Conservation (phyloP, 2,329 filamentous ascomycete genomes). For the Ophiocordyceps camponoti-saundersi region DNA sequence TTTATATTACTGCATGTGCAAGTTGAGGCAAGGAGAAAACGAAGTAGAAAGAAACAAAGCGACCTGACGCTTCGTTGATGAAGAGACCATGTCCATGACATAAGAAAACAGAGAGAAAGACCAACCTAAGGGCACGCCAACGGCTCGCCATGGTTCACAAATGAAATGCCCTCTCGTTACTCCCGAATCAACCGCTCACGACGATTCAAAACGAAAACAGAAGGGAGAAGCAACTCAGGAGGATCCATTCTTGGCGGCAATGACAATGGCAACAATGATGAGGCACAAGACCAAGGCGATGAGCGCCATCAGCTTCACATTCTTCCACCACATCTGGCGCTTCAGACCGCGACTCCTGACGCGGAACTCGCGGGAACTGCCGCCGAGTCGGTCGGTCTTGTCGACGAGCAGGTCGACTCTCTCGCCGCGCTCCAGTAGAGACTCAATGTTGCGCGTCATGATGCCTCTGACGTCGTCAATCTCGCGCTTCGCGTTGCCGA, state of each 20-base stretch:
- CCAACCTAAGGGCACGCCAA: not conserved
- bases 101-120: not conserved
- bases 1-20: not conserved
- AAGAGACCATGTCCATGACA: not conserved
- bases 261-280: constrained; percentile 37
- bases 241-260: constrained; percentile 29
- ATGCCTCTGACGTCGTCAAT: constrained; percentile 87
- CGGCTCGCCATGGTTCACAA: not conserved
- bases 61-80: not conserved
- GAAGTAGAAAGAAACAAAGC: not conserved
- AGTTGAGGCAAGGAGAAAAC: not conserved
- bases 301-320: constrained; percentile 82
- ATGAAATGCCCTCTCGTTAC: not conserved
- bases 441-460: constrained; percentile 92
- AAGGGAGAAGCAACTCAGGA: not conserved
- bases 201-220: not conserved
- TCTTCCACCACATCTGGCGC: constrained; percentile 99
- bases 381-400: constrained; percentile 86
- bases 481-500: constrained; percentile 68
- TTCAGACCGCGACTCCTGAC: constrained; percentile 74
- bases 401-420: constrained; percentile 86
- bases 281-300: constrained; percentile 49
- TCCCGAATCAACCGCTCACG: not conserved
- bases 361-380: constrained; percentile 77
- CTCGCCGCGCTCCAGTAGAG: constrained; percentile 77